Evolutionary conservation across 2,329 filamentous ascomycete species (phyloP), one percentile per base, ranked within the genome.

Genomic region (Pseudogymnoascus sp.): DNA sequence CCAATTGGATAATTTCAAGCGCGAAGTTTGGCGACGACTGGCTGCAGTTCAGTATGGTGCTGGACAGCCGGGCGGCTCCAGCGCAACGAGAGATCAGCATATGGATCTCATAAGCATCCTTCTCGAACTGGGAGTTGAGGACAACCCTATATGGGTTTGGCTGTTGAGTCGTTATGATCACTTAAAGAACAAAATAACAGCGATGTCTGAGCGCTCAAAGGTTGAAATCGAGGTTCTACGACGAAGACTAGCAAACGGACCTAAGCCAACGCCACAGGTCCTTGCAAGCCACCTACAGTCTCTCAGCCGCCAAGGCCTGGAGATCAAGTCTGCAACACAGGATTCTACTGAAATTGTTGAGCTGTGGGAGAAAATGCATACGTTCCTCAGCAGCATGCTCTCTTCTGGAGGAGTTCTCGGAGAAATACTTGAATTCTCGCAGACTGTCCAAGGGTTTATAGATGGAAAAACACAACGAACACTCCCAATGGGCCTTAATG

Each of bases 101-200:
- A 91, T 97, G 84, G 91, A 96, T 71, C 79, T 97, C 57, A 97
- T 99, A 61, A 82, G 86, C 21, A 80, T 97, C 36, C 80, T 99
- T 60, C 77, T 99, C n/a, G 93, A 99, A 73, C 79, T 99, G 17
- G 95, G 94, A 5, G 92, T 96, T 2, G 89, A 96, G 8, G 92
- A 97, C 63, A 99, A 96, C 68, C 94, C 94, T 1, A 96, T 99
- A 64, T 96, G 90, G 90, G 83, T 95, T 9, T 99, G 94, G 92
- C 84, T 99, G 26, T 78, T 93, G 61, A 96, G 91, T 70, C 86
- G 90, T 50, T 95, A 92, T 71, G 90, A 96, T 66, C 87, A 92
- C 70, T 80, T 99, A 61, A 97, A 94, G 74, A 86, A 86, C 66
- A 95, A 90, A 71, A 93, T 97, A 60, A 84, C 85, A 41, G 79